These are phyloP conservation scores for Ogataea dorogensis DNA, from an alignment of 805 yeast species.

Conservation along the genomic window DNA sequence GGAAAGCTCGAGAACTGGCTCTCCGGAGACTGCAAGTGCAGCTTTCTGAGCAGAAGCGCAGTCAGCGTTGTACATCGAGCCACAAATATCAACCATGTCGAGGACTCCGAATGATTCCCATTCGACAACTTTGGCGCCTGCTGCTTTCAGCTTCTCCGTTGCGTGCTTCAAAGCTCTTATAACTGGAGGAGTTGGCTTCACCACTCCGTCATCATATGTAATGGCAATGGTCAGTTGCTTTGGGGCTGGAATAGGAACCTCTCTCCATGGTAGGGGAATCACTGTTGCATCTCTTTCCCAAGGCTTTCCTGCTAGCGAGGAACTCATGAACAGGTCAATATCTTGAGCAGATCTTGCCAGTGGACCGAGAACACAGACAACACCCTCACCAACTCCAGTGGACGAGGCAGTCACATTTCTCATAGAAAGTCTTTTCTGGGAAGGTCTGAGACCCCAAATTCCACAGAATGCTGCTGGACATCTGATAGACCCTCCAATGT, in stretches of 20 bases:
- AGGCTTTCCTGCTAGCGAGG: constrained; percentile 47
- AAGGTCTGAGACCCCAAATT: constrained; percentile 47
- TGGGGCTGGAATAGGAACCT: constrained; percentile 36
- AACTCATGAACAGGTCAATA: constrained; percentile 47
- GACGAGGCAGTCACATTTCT: constrained; percentile 36
- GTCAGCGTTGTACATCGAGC: constrained; percentile 55
- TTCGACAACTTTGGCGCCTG: constrained; percentile 53
- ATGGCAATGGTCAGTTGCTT: constrained; percentile 45
- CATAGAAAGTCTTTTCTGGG: constrained; percentile 49
- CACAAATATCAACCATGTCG: constrained; percentile 53
- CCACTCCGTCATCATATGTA: constrained; percentile 46
- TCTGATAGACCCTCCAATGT: constrained; percentile 10
- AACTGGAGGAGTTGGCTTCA: constrained; percentile 51
- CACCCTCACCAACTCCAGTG: constrained; percentile 47
- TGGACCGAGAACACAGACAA: constrained; percentile 45
- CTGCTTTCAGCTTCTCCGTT: constrained; percentile 49
- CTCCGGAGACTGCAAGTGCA: constrained; percentile 56
- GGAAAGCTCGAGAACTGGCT: constrained; percentile 59
- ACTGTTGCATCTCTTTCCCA: constrained; percentile 53
- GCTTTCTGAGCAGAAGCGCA: constrained; percentile 54
- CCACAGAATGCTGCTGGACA: constrained; percentile 54
- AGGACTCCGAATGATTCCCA: constrained; percentile 55
- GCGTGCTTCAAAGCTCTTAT: constrained; percentile 44
- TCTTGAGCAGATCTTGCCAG: constrained; percentile 49
- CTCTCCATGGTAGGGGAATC: constrained; percentile 53